Base-by-base conservation (phyloP, 2,329 filamentous ascomycete species). In the Fusarium sp. region DNA sequence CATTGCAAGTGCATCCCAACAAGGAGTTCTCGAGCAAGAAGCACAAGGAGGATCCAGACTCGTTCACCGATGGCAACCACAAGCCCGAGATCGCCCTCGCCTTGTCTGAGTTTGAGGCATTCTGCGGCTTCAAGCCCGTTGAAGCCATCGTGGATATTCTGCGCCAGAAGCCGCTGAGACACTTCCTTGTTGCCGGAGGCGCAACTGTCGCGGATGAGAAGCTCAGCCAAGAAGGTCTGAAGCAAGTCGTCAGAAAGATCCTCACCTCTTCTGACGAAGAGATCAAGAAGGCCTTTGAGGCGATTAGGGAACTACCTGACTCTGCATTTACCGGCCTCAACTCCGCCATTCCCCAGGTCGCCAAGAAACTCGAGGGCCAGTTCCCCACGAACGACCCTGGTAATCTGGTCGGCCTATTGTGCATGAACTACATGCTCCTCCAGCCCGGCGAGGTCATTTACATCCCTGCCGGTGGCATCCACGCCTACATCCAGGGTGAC, bases 51-150 rank as follows among this genome's bases (percentile, higher is more conserved):
- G 84, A 93, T 55, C 91, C 91, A 0, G 78, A 87, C 4, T 86
- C 88, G 59, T 94, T 92, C 77, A 87, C 87, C 2, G 91, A 95
- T 69, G 81, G 86, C 4, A 94, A 94, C 77, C 91, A 94, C 82
- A 94, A 94, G 79, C 92, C 92, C 2, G 92, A 95, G 75, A 94
- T 95, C 54, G 91, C 92, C 1, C 82, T 95, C 2, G 91, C 92
- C 0, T 80, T 94, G 1, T 84, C 86, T 14, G 86, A 88, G 22
- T 94, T 95, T 72, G 91, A 94, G 77, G 88, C 91, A 0, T 94
- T 95, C 71, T 90, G 89, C 11, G 92, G 92, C 7, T 94, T 90
- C 82, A 94, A 92, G 74, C 88, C 90, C 0, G 80, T 92, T 0
- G 74, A 78, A 11, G 82, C 89, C 4, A 89, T 94, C 59, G 79